Conservation (phyloP, 805 yeast genomes). For the Candida michaelii region DNA sequence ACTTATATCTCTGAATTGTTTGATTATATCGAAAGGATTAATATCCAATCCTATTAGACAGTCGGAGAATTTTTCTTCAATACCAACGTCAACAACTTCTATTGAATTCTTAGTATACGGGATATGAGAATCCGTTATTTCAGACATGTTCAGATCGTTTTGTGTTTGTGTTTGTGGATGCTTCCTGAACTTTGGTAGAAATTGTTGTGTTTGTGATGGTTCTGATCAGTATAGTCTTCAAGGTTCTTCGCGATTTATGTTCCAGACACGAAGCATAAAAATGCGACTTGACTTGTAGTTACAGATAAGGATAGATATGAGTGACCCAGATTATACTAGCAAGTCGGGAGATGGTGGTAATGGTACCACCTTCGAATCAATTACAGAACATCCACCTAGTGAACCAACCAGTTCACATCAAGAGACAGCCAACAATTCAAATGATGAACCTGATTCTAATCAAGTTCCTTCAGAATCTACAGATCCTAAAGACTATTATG, state of each 20-base stretch:
- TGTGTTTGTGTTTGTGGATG: background rate
- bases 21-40: slow-evolving; percentile 46
- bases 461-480: no score
- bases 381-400: no score
- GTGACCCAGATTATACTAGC: background rate
- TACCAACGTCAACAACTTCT: slow-evolving; percentile 13
- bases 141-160: no score
- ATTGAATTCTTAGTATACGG: slow-evolving; percentile 6
- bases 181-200: no score
- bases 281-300: background rate
- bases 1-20: slow-evolving; percentile 47
- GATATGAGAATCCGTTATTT: no score
- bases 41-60: background rate
- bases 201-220: background rate
- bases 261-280: background rate
- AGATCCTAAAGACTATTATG: background rate
- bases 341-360: background rate
- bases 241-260: slow-evolving; percentile 1
- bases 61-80: slow-evolving; percentile 14
- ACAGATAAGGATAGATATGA: slow-evolving; percentile 1
- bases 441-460: no score
- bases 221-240: no score
- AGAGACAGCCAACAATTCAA: no score
- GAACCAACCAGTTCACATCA: no score
- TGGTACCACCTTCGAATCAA: background rate